These are phyloP conservation scores for Sanghuangporus sanghuang DNA, from an alignment of 1,284 basidiomycete genomes.

Conservation along the genomic window DNA sequence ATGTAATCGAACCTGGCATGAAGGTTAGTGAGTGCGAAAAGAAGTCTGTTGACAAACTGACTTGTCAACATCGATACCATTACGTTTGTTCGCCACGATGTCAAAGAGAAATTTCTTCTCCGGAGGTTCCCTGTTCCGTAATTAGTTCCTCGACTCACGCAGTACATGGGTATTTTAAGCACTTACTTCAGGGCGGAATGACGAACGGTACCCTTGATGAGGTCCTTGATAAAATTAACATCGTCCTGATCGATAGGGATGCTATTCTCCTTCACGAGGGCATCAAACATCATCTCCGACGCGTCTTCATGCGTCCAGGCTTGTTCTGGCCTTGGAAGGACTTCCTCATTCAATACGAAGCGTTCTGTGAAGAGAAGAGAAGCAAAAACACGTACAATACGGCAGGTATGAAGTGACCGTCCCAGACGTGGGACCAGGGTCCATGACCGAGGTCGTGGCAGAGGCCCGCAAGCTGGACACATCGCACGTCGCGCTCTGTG, in stretches of 20 bases:
- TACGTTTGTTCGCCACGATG: constrained; percentile 72
- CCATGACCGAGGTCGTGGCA: constrained; percentile 74
- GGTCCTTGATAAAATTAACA: constrained; percentile 56
- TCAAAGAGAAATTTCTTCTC: constrained; percentile 56
- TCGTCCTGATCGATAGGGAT: constrained; percentile 42
- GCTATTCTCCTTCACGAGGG: constrained; percentile 46
- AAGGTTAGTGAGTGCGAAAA: background rate
- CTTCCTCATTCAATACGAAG: constrained; percentile 16
- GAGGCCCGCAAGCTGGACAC: constrained; percentile 64
- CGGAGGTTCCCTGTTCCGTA: constrained; percentile 18
- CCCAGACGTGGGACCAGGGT: constrained; percentile 74
- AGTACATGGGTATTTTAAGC: background rate
- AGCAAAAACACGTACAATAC: constrained; percentile 40
- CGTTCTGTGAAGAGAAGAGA: constrained; percentile 3
- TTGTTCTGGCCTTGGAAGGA: constrained; percentile 31
- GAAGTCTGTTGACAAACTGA: constrained; percentile 24
- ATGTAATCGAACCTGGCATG: constrained; percentile 69
- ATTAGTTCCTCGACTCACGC: background rate
- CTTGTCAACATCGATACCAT: constrained; percentile 83
- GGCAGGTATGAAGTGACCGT: constrained; percentile 54
- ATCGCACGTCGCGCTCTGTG: constrained; percentile 59
- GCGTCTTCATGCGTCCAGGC: constrained; percentile 67
- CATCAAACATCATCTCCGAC: constrained; percentile 70
- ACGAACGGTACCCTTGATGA: constrained; percentile 53
- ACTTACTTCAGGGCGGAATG: constrained; percentile 40